These are phyloP conservation scores for Rhizopogon parksii DNA, from an alignment of 1,284 basidiomycete genomes.

Conservation along the genomic window DNA sequence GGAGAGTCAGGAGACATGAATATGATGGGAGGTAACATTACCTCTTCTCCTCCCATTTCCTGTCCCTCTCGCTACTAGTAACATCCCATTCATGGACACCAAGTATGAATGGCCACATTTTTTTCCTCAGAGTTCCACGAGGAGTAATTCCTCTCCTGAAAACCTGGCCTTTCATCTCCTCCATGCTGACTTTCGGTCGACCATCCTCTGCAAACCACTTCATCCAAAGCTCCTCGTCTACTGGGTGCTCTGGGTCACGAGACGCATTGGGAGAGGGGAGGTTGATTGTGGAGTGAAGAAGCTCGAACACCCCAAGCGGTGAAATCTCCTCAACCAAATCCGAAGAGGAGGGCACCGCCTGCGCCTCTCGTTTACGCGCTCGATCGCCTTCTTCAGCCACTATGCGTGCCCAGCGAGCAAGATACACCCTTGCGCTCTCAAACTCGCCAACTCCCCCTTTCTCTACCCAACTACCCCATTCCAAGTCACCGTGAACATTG, in stretches of 20 bases:
- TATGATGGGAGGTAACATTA: conserved; percentile 26
- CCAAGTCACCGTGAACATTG: conserved; percentile 75
- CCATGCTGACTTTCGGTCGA: conserved; percentile 52
- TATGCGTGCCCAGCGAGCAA: conserved; percentile 93
- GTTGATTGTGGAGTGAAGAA: conserved; percentile 73
- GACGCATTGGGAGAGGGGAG: conserved; percentile 71
- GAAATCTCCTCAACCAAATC: conserved; percentile 61
- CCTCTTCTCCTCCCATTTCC: conserved; percentile 60
- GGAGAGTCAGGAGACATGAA: conserved; percentile 12
- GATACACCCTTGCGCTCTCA: conserved; percentile 91
- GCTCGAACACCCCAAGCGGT: conserved; percentile 82
- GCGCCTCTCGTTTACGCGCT: conserved; percentile 70
- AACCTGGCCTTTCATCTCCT: conserved; percentile 69
- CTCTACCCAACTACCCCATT: conserved; percentile 82
- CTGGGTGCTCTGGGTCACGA: conserved; percentile 63
- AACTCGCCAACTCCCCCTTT: conserved; percentile 88
- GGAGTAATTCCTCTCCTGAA: conserved; percentile 67
- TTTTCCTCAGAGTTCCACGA: conserved; percentile 49
- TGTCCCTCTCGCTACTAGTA: conserved; percentile 47
- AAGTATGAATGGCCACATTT: conserved; percentile 88
- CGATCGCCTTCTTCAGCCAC: conserved; percentile 95
- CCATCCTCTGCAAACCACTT: conserved; percentile 72
- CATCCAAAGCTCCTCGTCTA: conserved; percentile 63
- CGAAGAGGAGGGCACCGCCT: conserved; percentile 44
- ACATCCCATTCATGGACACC: conserved; percentile 78